A percentile compares a stretch with the other conserved stretches of the same genome.
These are phyloP conservation scores for Chaetomiaceae sp. DNA, from an alignment of 2,329 filamentous ascomycete genomes.

Conservation along the genomic window DNA sequence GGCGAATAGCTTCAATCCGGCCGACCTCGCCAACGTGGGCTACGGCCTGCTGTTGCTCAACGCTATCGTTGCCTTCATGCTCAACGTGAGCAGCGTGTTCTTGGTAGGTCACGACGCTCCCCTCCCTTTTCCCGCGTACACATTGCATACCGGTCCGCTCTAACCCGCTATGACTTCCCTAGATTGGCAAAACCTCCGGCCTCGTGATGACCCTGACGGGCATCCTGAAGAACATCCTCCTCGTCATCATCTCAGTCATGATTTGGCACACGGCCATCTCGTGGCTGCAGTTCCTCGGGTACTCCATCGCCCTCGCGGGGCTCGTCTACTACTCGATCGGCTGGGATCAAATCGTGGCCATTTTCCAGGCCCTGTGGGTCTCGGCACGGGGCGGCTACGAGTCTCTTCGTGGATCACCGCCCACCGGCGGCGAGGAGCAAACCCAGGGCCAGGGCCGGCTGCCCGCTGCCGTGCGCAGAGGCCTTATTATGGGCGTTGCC, in stretches of 20 bases:
- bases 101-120: slow-evolving; percentile 51
- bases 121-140: not conserved
- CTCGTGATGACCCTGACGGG: slow-evolving; percentile 80
- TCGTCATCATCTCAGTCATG: slow-evolving; percentile 68
- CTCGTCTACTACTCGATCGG: slow-evolving; percentile 45
- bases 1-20: slow-evolving; percentile 57
- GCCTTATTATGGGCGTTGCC: slow-evolving; percentile 16
- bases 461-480: slow-evolving; percentile 22
- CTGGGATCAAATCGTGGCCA: slow-evolving; percentile 28
- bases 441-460: slow-evolving; percentile 8
- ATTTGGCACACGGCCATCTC: slow-evolving; percentile 72
- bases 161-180: not conserved
- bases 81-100: slow-evolving; percentile 83
- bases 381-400: slow-evolving; percentile 20
- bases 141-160: too few relatives aligned
- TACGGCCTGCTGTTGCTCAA: slow-evolving; percentile 58
- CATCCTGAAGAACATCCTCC: slow-evolving; percentile 81
- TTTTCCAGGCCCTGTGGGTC: slow-evolving; percentile 11
- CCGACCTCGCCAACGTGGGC: slow-evolving; percentile 60
- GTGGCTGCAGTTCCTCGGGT: slow-evolving; percentile 67
- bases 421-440: not conserved
- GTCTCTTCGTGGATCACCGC: slow-evolving; percentile 5
- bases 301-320: slow-evolving; percentile 58
- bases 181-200: slow-evolving; percentile 86
- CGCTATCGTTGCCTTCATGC: slow-evolving; percentile 69